phyloP scores from a whole-genome alignment of 2,329 filamentous ascomycete species.

The Botryotinia narcissicola region DNA sequence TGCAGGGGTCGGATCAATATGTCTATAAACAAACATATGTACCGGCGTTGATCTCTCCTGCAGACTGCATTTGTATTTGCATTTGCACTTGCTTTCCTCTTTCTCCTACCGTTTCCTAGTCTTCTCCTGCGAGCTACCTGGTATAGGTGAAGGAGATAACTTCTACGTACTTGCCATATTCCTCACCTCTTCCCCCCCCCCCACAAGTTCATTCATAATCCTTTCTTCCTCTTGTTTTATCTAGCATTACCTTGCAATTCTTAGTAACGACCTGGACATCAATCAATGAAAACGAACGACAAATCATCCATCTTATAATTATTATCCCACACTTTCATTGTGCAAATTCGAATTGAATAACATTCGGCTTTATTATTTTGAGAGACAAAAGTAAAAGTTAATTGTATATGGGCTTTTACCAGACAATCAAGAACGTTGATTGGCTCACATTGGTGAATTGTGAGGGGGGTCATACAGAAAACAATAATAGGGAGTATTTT shows the following conservation, averaged over 20 bases:
- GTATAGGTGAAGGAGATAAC: not conserved
- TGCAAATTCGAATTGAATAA: not conserved
- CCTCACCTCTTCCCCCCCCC: not conserved
- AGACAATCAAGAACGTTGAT: constrained; percentile 9
- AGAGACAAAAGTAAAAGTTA: not conserved
- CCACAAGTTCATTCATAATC: not conserved
- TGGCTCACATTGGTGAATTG: constrained; percentile 8
- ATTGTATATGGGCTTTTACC: not conserved
- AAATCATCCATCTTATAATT: not conserved
- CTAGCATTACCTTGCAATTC: not conserved
- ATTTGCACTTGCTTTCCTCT: not conserved
- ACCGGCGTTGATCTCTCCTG: constrained; percentile 12
- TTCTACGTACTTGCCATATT: not conserved
- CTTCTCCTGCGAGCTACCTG: not conserved
- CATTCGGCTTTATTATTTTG: not conserved
- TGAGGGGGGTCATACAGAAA: not conserved
- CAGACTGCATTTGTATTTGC: not conserved
- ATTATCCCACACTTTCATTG: not conserved
- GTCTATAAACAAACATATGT: not conserved
- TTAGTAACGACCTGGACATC: not conserved
- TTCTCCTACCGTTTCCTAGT: not conserved
- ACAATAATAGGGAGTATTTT: not conserved
- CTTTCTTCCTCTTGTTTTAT: not conserved
- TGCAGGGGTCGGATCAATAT: constrained; percentile 1
- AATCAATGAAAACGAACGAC: not conserved